Evolutionary conservation across 257 asterid genomes (phyloP).

Genomic region (Agastache rugosa): DNA sequence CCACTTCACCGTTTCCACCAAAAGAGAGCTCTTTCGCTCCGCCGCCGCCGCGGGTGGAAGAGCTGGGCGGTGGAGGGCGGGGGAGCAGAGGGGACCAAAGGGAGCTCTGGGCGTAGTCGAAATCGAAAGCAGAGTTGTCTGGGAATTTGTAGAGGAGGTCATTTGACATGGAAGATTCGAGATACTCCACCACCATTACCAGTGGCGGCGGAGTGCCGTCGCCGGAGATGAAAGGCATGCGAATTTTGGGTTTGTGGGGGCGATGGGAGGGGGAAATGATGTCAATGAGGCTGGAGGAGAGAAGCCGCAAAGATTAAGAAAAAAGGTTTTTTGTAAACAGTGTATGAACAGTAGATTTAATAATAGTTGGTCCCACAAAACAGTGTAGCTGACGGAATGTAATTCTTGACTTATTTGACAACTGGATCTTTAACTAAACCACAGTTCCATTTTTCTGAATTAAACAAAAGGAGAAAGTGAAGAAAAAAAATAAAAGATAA

Average conservation of each 20-base stretch:
- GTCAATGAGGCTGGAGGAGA: too few relatives aligned
- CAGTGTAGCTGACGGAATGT: too few relatives aligned
- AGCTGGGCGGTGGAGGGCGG: constrained; percentile 38
- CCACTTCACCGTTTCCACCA: constrained; percentile 36
- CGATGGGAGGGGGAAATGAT: neutral
- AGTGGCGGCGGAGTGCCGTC: constrained; percentile 33
- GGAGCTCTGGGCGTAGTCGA: constrained; percentile 90
- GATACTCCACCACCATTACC: constrained; percentile 74
- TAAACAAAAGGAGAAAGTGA: too few relatives aligned
- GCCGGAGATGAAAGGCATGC: constrained; percentile 40
- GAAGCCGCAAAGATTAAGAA: too few relatives aligned
- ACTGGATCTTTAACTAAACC: too few relatives aligned
- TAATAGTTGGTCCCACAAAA: too few relatives aligned
- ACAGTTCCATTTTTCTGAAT: too few relatives aligned
- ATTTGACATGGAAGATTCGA: constrained; percentile 73
- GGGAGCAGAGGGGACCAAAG: constrained; percentile 91
- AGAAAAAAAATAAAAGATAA: too few relatives aligned
- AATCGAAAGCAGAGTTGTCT: constrained; percentile 83
- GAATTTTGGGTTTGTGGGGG: neutral
- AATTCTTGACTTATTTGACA: too few relatives aligned
- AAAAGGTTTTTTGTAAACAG: too few relatives aligned
- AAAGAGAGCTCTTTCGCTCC: constrained; percentile 46
- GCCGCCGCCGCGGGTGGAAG: constrained; percentile 28
- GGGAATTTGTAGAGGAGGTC: constrained; percentile 82
- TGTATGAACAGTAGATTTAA: too few relatives aligned